A percentile compares a stretch with the other conserved stretches of the same genome.
Conservation (phyloP, 139 green algal genomes). For the Helicosporidium sp. region DNA sequence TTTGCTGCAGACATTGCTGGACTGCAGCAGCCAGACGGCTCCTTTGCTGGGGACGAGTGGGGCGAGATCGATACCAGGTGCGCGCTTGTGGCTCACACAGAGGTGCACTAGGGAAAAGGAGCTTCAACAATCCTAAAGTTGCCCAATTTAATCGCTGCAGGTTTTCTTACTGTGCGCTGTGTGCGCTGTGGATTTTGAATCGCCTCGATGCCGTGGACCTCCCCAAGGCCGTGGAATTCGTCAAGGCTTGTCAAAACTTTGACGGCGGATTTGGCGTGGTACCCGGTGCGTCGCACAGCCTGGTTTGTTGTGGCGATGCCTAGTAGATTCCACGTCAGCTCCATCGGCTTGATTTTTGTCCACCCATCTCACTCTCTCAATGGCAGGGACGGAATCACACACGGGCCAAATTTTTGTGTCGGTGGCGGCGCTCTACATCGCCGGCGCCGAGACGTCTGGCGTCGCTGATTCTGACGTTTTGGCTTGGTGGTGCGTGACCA, state of each 20-base stretch:
- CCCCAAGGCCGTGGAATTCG: slow-evolving; percentile 41
- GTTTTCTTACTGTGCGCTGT: slow-evolving; percentile 86
- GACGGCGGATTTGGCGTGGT: slow-evolving; percentile 86
- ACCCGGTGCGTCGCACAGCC: slow-evolving; percentile 26
- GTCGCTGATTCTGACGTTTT: slow-evolving; percentile 68
- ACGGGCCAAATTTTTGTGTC: slow-evolving; percentile 78
- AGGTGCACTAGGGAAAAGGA: background rate
- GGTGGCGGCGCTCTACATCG: slow-evolving; percentile 69
- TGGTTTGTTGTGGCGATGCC: background rate
- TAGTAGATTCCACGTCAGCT: background rate
- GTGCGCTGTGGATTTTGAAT: slow-evolving; percentile 41
- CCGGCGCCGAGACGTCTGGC: slow-evolving; percentile 47
- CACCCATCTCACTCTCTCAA: background rate
- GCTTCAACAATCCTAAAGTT: too few relatives aligned
- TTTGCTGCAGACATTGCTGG: slow-evolving; percentile 37
- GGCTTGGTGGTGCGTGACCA: slow-evolving; percentile 75
- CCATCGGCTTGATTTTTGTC: background rate
- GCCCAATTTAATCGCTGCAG: too few relatives aligned
- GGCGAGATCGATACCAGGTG: slow-evolving; percentile 88
- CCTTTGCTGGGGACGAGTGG: slow-evolving; percentile 83
- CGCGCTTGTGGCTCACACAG: background rate
- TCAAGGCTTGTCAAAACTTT: slow-evolving; percentile 81
- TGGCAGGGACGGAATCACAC: slow-evolving; percentile 55
- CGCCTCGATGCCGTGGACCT: slow-evolving; percentile 47
- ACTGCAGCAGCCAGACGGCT: slow-evolving; percentile 74